Conservation (phyloP, 805 yeast genomes). For the Candida germanica region DNA sequence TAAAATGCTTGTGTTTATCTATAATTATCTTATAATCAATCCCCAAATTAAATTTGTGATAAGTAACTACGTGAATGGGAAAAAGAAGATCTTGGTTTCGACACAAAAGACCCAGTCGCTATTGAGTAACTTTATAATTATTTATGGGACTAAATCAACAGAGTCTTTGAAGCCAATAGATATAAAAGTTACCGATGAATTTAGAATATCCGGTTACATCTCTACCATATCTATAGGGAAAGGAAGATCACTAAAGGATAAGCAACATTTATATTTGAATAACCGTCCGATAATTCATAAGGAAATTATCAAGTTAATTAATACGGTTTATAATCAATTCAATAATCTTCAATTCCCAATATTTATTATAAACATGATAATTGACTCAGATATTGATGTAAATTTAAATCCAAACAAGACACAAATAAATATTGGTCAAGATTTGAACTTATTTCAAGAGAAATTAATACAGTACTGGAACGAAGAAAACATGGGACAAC, state of each 20-base stretch:
- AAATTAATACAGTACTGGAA: conserved; percentile 48
- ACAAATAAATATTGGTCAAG: conserved; percentile 51
- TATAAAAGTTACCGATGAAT: conserved; percentile 25
- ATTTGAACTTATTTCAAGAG: conserved; percentile 43
- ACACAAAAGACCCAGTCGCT: conserved; percentile 48
- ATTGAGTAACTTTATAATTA: conserved; percentile 54
- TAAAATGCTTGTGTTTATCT: conserved; percentile 61
- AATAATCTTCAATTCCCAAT: conserved; percentile 75
- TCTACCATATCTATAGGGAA: conserved; percentile 79
- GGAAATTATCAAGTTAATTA: conserved; percentile 54
- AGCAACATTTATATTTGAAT: conserved; percentile 76
- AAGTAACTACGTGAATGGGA: conserved; percentile 38
- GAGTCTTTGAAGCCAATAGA: conserved; percentile 55
- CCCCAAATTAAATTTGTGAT: conserved; percentile 59
- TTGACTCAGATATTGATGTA: conserved; percentile 66
- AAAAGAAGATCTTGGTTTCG: conserved; percentile 53
- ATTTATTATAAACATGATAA: conserved; percentile 55
- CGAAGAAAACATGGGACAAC: conserved; percentile 20
- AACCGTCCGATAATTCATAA: conserved; percentile 67
- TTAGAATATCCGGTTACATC: conserved; percentile 55
- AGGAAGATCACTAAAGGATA: conserved; percentile 60
- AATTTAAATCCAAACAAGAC: conserved; percentile 93
- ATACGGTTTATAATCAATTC: conserved; percentile 69
- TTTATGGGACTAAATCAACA: conserved; percentile 68
- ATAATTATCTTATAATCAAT: conserved; percentile 63